phyloP scores from a whole-genome alignment of 345 rosid genomes.

The Heritiera littoralis region DNA sequence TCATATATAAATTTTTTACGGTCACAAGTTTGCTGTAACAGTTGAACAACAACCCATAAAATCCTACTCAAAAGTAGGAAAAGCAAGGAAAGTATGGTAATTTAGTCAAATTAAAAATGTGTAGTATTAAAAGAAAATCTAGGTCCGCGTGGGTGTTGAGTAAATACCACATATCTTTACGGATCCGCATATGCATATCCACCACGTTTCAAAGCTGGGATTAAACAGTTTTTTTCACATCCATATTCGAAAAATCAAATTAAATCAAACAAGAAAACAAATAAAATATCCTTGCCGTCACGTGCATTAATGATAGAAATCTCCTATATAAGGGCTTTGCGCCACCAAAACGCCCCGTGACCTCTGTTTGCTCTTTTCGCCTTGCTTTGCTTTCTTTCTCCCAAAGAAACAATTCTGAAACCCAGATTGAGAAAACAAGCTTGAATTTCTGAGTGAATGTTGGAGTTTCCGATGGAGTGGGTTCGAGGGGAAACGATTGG shows the following conservation, averaged over 20 bases:
- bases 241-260: conserved; percentile 18
- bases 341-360: conserved; percentile 21
- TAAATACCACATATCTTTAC: neutral
- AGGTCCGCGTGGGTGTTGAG: conserved; percentile 8
- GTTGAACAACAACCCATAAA: neutral
- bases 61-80: neutral
- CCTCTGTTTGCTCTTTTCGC: neutral
- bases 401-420: neutral
- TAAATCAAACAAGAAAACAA: neutral
- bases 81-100: neutral
- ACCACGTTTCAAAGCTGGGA: conserved; percentile 23
- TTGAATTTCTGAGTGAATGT: neutral
- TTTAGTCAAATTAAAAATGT: neutral
- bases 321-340: conserved; percentile 23
- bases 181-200: neutral
- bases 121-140: neutral
- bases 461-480: conserved; percentile 53
- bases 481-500: conserved; percentile 67
- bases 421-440: neutral
- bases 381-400: neutral
- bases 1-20: no score
- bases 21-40: neutral
- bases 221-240: neutral
- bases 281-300: conserved; percentile 43
- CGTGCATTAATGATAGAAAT: conserved; percentile 47